Evolutionary conservation across 768 basidiomycete genomes (phyloP).

Genomic region (Paxillus involutus): DNA sequence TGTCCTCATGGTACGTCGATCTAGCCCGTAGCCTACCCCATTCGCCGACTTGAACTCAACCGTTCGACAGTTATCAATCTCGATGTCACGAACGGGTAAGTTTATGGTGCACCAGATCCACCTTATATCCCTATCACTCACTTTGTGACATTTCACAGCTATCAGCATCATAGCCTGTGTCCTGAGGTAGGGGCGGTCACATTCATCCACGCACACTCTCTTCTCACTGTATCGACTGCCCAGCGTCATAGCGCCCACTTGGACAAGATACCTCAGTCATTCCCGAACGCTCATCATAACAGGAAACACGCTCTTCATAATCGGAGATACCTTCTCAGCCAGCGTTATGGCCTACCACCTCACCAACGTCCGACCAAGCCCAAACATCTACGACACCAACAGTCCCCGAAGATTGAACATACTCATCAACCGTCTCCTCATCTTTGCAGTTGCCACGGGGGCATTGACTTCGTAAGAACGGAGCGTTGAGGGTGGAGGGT

Average conservation of each 20-base stretch:
- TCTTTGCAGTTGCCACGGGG: conserved; percentile 27
- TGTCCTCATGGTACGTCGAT: conserved; percentile 16
- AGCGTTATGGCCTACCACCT: conserved; percentile 24
- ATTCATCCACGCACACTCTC: not conserved
- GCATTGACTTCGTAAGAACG: conserved; percentile 22
- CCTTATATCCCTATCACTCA: not conserved
- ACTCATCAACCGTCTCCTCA: conserved; percentile 22
- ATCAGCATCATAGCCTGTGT: conserved; percentile 14
- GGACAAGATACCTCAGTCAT: conserved; percentile 6
- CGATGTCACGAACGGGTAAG: conserved; percentile 23
- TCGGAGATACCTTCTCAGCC: conserved; percentile 23
- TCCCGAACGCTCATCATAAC: conserved; percentile 8
- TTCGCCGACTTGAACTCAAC: not conserved
- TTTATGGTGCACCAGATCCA: not conserved
- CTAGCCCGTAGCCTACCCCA: not conserved
- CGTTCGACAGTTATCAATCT: conserved; percentile 11
- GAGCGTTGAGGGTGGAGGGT: not conserved
- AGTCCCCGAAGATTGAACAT: conserved; percentile 15
- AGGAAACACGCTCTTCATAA: conserved; percentile 25
- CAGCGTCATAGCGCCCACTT: conserved; percentile 12
- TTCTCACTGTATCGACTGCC: not conserved
- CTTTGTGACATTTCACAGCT: not conserved
- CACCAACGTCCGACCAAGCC: conserved; percentile 10
- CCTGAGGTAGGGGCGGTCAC: conserved; percentile 11
- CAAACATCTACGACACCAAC: not conserved